Evolutionary conservation across 306 rosid species (phyloP), one percentile per base, ranked within the genome.

Genomic region (Medicago arabica): DNA sequence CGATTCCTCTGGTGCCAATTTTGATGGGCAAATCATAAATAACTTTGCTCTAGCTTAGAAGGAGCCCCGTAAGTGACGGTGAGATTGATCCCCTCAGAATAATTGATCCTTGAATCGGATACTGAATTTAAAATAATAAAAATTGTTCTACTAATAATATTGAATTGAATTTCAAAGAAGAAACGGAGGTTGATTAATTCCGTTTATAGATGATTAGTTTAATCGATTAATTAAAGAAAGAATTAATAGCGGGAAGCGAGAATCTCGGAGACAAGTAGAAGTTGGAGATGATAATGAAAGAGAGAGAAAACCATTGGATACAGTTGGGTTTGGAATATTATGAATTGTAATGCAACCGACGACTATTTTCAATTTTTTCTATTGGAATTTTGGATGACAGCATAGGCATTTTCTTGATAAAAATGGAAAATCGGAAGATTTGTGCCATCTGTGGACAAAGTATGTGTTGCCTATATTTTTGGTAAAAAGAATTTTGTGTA

Each of bases 311-410:
- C 77, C 47, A 75, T 60, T 74, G 47, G 79, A 85, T 84, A 82
- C 90, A 85, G 96, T 90, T 88, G 91, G 89, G 75, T 74, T 81
- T 75, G 76, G 90, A 84, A 88, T 84, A 82, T 84, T 76, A 66
- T 84, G 88, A 79, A 87, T 79, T 84, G 85, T 74, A 82, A 76
- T 65, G 51, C 82, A 79, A 76, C 82, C 53, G 69, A 76, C 83
- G 14, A 21, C 11, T 6, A 16, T 60, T 78, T 61, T 53, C 4
- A 1, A 16, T 36, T 41, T 9, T 34, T 36, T 54, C 8, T 40
- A 11, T 46, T 17, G 12, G 8, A 19, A 65, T 53, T 18, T 60
- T 58, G 40, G 46, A 17, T 55, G 18, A 21, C 65, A 51, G 25
- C 64, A 6, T 25, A 18, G 28, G 5, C 36, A 31, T 31, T 34